phyloP scores from a whole-genome alignment of 202 grass and related monocot genomes.

The Eragrostis tef region DNA sequence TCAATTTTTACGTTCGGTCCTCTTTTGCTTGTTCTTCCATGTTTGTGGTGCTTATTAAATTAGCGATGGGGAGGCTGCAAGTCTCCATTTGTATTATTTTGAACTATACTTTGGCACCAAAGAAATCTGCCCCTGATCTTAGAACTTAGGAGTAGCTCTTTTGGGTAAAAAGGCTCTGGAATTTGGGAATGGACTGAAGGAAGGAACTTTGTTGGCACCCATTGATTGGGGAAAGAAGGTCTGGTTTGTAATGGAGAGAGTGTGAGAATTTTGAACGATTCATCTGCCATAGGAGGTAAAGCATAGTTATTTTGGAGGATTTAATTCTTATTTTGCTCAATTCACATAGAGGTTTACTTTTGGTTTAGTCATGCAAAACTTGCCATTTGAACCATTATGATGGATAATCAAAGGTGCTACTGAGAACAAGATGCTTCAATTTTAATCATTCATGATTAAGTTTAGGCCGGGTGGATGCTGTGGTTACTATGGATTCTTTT shows the following conservation, averaged over 20 bases:
- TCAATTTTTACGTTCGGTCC: constrained; percentile 12
- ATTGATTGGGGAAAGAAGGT: constrained; percentile 14
- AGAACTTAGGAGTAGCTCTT: neutral
- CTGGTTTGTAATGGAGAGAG: neutral
- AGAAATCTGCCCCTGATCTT: neutral
- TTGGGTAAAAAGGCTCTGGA: neutral
- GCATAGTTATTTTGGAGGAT: neutral
- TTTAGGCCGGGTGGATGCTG: neutral
- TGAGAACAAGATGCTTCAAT: neutral
- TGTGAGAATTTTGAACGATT: neutral
- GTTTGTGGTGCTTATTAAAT: neutral
- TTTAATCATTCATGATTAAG: neutral
- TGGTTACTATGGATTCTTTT: constrained; percentile 7
- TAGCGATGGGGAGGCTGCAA: neutral
- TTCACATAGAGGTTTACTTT: neutral
- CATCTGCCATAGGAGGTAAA: neutral
- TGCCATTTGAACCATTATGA: constrained; percentile 22
- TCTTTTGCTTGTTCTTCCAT: neutral
- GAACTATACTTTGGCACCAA: neutral
- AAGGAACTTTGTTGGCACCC: neutral
- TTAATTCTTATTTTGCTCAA: neutral
- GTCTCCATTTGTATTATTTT: neutral
- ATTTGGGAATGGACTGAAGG: neutral
- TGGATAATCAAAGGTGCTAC: neutral
- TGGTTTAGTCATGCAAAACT: neutral